phyloP scores from a whole-genome alignment of 73 alveolate genomes.

The Paramecium sonneborni region DNA sequence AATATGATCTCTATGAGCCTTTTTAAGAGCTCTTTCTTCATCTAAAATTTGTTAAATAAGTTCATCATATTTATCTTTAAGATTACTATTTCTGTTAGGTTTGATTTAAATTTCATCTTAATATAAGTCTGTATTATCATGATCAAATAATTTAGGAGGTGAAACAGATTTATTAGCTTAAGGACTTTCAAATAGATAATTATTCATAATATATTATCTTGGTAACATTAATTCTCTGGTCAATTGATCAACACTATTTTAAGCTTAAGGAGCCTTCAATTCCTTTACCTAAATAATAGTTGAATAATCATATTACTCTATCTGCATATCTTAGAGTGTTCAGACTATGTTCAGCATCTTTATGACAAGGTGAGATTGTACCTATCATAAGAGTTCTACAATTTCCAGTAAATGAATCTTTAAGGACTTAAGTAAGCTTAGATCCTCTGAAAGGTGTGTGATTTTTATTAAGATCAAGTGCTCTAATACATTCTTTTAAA shows the following conservation, averaged over 20 bases:
- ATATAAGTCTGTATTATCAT: background rate
- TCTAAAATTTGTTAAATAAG: constrained; percentile 93
- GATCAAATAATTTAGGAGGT: constrained; percentile 46
- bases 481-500: constrained; percentile 99
- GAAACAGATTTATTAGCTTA: background rate
- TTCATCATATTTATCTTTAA: constrained; percentile 88
- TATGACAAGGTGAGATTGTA: constrained; percentile 95
- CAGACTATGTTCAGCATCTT: constrained; percentile 98
- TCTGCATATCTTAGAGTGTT: constrained; percentile 99
- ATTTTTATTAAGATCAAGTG: constrained; percentile 96
- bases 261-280: constrained; percentile 84
- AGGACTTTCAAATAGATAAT: constrained; percentile 40
- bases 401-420: constrained; percentile 99
- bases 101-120: background rate
- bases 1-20: constrained; percentile 94
- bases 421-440: constrained; percentile 92
- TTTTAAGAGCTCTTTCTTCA: constrained; percentile 98
- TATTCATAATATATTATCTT: constrained; percentile 44
- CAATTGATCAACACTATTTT: constrained; percentile 54
- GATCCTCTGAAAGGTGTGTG: constrained; percentile 99
- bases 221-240: constrained; percentile 77
- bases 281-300: constrained; percentile 78
- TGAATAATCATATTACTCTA: constrained; percentile 80
- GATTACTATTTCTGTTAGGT: background rate
- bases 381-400: constrained; percentile 99